These are phyloP conservation scores for Solanum bulbocastanum DNA, from an alignment of 257 asterid species.

Conservation along the genomic window DNA sequence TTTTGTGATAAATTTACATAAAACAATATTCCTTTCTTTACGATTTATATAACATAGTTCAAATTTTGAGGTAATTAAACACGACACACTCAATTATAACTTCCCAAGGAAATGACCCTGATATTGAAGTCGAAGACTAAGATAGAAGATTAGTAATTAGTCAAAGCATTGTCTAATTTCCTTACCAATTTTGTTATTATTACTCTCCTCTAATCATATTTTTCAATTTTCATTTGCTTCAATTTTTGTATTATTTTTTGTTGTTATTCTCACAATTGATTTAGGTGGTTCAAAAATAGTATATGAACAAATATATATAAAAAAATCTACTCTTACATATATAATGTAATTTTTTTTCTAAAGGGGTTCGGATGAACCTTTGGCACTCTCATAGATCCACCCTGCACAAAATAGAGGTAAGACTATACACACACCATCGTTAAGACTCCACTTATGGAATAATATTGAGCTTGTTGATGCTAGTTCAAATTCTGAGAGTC, in stretches of 20 bases:
- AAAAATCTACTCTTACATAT: no score
- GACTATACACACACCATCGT: no score
- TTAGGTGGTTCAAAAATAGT: not conserved
- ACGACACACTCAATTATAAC: not conserved
- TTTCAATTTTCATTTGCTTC: no score
- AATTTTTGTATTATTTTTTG: no score
- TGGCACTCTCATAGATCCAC: not conserved
- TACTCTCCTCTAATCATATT: not conserved
- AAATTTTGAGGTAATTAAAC: not conserved
- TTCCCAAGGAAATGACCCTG: not conserved
- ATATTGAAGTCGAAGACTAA: no score
- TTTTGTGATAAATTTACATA: no score
- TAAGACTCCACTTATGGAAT: no score
- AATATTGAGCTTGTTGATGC: not conserved
- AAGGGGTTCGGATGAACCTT: not conserved
- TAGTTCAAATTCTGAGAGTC: not conserved
- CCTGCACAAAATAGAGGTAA: not conserved
- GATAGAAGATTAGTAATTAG: not conserved
- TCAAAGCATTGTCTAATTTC: no score
- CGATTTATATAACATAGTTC: no score
- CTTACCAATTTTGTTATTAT: not conserved
- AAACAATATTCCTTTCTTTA: no score
- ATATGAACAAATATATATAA: not conserved
- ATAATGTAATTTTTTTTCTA: rapidly evolving
- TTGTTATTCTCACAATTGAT: not conserved